Conservation (phyloP, 352 stramenopile species). For the Phytophthora cactorum region DNA sequence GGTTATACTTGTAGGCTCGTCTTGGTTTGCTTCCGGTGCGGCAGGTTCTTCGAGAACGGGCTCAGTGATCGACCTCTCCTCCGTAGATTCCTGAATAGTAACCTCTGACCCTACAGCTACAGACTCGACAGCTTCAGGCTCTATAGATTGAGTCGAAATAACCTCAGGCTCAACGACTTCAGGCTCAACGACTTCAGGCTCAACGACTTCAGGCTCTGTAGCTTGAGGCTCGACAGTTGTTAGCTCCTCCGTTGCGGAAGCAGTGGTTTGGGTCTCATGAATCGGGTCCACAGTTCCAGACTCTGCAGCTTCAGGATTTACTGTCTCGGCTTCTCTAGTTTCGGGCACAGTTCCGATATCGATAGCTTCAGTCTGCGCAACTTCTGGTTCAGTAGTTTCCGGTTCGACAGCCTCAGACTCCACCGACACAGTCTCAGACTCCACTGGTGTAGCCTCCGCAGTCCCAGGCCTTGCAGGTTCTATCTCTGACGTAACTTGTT, state of each 20-base stretch:
- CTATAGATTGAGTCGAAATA: background rate
- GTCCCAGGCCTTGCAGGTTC: too few species aligned
- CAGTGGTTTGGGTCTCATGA: background rate
- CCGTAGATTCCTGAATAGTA: conserved; percentile 1
- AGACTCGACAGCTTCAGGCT: conserved; percentile 1
- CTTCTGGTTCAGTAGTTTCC: background rate
- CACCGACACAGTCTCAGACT: background rate
- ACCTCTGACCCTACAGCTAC: background rate
- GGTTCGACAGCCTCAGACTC: background rate
- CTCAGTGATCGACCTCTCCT: background rate
- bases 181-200: background rate
- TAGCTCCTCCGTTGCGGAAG: background rate
- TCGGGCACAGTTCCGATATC: too few species aligned
- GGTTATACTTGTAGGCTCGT: background rate
- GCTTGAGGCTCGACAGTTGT: background rate
- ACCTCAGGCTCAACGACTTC: background rate
- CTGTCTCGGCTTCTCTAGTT: too few species aligned
- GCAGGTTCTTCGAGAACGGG: background rate
- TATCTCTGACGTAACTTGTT: background rate
- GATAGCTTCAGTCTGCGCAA: background rate
- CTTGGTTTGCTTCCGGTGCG: conserved; percentile 1
- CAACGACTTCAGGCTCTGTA: background rate
- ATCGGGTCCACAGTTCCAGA: background rate
- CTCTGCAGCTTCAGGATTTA: background rate
- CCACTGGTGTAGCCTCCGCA: too few species aligned